Conservation (phyloP, 208 protist genomes). For the Crithidia expoeki region DNA sequence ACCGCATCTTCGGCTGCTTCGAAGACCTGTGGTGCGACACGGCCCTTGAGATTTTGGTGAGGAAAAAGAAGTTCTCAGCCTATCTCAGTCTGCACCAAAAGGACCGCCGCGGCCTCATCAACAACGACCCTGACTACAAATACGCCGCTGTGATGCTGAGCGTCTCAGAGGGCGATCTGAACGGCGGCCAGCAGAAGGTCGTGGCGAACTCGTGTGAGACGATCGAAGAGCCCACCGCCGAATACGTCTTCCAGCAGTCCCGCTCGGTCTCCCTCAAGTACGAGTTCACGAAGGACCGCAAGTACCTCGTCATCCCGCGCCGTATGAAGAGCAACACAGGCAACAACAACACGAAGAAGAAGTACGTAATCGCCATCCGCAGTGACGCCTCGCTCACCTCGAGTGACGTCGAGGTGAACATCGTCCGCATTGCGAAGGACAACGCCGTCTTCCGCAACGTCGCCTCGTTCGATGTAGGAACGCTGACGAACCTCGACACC, state of each 20-base stretch:
- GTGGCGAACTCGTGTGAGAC: slow-evolving; percentile 43
- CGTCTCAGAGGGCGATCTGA: slow-evolving; percentile 36
- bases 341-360: slow-evolving; percentile 48
- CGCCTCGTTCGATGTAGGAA: slow-evolving; percentile 32
- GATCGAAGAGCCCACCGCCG: slow-evolving; percentile 42
- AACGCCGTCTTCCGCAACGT: slow-evolving; percentile 50
- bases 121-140: slow-evolving; percentile 40
- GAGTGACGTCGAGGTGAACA: slow-evolving; percentile 35
- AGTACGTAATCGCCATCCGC: slow-evolving; percentile 45
- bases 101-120: slow-evolving; percentile 49
- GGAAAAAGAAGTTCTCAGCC: slow-evolving; percentile 39
- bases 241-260: slow-evolving; percentile 50
- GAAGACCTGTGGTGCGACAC: slow-evolving; percentile 41
- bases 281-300: slow-evolving; percentile 42
- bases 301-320: slow-evolving; percentile 49
- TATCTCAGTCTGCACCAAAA: slow-evolving; percentile 60
- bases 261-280: slow-evolving; percentile 46
- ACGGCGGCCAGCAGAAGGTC: slow-evolving; percentile 36
- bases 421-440: slow-evolving; percentile 38
- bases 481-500: slow-evolving; percentile 31
- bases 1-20: slow-evolving; percentile 55
- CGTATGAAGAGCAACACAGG: slow-evolving; percentile 48
- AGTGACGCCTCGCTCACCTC: slow-evolving; percentile 23
- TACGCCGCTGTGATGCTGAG: slow-evolving; percentile 62
- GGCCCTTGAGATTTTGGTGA: slow-evolving; percentile 47